Percentiles rank a stretch among this genome's conserved stretches.
Conservation (phyloP, 768 basidiomycete genomes). For the Naganishia vishniacii region DNA sequence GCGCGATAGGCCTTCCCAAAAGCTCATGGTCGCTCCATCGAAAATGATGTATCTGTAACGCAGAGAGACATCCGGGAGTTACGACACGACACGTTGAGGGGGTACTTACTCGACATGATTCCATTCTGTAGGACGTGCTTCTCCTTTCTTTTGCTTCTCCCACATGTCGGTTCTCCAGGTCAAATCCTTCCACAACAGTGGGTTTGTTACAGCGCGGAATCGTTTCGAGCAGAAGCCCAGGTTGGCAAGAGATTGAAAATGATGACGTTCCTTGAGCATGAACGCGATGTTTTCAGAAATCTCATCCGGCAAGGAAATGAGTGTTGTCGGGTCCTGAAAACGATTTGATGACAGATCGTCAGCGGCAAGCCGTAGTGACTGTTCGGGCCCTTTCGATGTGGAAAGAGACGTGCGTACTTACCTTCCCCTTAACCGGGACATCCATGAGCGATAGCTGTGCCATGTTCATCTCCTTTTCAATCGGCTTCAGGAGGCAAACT, state of each 20-base stretch:
- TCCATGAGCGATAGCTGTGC: too few relatives aligned
- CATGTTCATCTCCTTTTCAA: too few relatives aligned
- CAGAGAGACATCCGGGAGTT: background rate
- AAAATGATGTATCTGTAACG: background rate
- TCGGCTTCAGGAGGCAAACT: too few relatives aligned
- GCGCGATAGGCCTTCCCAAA: background rate
- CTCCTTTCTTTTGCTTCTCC: background rate
- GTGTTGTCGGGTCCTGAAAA: too few relatives aligned
- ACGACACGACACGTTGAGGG: background rate
- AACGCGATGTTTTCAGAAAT: background rate
- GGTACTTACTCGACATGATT: background rate
- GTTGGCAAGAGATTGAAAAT: background rate
- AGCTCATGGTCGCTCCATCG: background rate
- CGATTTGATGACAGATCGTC: too few relatives aligned
- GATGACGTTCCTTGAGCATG: background rate
- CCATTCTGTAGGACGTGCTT: background rate
- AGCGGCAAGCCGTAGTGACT: too few relatives aligned
- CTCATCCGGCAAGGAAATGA: background rate
- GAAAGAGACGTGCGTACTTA: too few relatives aligned
- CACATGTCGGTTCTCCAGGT: background rate
- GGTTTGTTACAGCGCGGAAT: background rate
- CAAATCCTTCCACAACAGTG: background rate
- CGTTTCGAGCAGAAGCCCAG: background rate
- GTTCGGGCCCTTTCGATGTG: too few relatives aligned
- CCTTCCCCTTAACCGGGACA: too few relatives aligned